Evolutionary conservation across 2,329 filamentous ascomycete genomes (phyloP).

Genomic region (Camillea tinctor): DNA sequence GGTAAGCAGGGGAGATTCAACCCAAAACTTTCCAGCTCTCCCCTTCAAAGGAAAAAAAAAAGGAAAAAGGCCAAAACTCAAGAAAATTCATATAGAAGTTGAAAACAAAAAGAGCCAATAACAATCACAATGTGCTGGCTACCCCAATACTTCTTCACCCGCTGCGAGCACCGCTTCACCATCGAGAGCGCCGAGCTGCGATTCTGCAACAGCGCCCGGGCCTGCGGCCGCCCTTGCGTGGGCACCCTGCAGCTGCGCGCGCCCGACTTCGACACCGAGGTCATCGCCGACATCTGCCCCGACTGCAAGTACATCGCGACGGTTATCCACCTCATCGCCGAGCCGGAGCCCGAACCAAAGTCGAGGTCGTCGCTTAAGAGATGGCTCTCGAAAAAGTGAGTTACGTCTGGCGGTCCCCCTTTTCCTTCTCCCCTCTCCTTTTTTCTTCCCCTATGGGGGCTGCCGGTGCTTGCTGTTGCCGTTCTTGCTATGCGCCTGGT

Average conservation of each 20-base stretch:
- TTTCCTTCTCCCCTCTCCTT: too few species aligned
- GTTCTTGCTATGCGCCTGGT: too few species aligned
- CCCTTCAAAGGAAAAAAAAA: too few species aligned
- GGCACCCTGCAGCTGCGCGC: not conserved
- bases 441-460: too few species aligned
- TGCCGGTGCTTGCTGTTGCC: too few species aligned
- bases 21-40: too few species aligned
- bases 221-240: not conserved
- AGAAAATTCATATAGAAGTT: too few species aligned
- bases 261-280: not conserved
- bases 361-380: not conserved
- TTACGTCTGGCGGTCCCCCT: not conserved
- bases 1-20: too few species aligned
- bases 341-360: not conserved
- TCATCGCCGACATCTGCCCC: not conserved
- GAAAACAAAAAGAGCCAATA: not conserved
- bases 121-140: not conserved
- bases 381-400: not conserved
- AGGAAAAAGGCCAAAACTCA: too few species aligned
- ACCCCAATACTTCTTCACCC: not conserved
- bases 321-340: too few species aligned
- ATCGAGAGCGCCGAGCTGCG: not conserved
- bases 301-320: not conserved
- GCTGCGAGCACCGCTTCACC: not conserved
- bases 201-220: not conserved